These are phyloP conservation scores for Rhododendron ovatum DNA, from an alignment of 148 eudicot genomes.

Conservation along the genomic window DNA sequence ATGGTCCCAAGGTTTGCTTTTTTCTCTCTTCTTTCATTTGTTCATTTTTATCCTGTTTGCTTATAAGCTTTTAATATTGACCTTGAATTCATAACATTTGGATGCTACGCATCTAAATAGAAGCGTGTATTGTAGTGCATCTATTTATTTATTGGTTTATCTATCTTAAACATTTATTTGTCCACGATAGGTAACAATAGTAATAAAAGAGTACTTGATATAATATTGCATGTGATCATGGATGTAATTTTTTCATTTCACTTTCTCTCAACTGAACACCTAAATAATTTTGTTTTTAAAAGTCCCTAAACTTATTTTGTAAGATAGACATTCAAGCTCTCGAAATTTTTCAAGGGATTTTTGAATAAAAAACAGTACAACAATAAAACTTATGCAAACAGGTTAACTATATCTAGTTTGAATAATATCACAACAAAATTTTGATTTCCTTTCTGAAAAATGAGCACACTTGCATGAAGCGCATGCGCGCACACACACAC, in stretches of 20 bases:
- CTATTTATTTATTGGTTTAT: not conserved
- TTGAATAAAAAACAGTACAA: not conserved
- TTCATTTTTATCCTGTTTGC: not conserved
- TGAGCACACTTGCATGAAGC: not conserved
- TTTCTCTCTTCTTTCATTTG: not conserved
- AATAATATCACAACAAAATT: too few relatives aligned
- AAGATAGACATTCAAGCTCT: not conserved
- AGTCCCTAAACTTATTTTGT: not conserved
- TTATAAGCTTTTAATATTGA: not conserved
- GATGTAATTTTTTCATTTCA: too few relatives aligned
- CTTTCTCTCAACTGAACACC: too few relatives aligned
- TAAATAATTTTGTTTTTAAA: too few relatives aligned
- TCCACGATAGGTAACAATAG: not conserved
- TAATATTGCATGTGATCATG: too few relatives aligned
- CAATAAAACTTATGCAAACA: not conserved
- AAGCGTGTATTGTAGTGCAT: not conserved
- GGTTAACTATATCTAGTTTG: not conserved
- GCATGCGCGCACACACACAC: too few relatives aligned
- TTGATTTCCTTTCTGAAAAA: not conserved
- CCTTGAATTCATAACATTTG: not conserved
- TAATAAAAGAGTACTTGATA: too few relatives aligned
- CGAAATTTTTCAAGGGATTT: not conserved
- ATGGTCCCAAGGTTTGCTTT: slow-evolving; percentile 18
- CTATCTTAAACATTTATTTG: not conserved
- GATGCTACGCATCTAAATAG: not conserved